phyloP scores from a whole-genome alignment of 108 stramenopile genomes.

The Schizochytrium sp. region DNA sequence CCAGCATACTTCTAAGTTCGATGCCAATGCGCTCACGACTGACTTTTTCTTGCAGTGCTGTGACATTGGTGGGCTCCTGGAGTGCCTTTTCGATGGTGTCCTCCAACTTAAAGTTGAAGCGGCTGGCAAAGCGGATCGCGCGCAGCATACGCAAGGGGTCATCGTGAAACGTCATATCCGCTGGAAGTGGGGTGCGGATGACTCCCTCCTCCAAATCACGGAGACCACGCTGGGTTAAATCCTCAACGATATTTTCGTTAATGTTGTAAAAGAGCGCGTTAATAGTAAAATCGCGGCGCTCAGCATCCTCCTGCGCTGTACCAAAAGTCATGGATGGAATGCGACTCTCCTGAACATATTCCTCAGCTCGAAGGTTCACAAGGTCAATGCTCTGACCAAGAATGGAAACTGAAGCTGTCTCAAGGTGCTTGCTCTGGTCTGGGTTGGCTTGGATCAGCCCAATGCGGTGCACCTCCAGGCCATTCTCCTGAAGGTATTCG shows the following conservation, averaged over 20 bases:
- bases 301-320: conserved; percentile 89
- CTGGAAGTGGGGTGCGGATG: conserved; percentile 90
- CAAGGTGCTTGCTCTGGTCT: conserved; percentile 96
- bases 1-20: conserved; percentile 88
- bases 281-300: conserved; percentile 92
- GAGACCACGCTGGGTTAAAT: conserved; percentile 87
- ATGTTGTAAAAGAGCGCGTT: conserved; percentile 96
- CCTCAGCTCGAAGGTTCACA: conserved; percentile 89
- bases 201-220: conserved; percentile 83
- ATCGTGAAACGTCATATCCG: conserved; percentile 89
- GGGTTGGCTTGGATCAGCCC: conserved; percentile 95
- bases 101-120: conserved; percentile 85
- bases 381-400: conserved; percentile 90
- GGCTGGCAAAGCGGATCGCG: conserved; percentile 88
- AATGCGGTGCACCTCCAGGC: conserved; percentile 70
- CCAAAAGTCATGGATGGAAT: conserved; percentile 87
- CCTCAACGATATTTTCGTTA: conserved; percentile 83
- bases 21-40: conserved; percentile 88
- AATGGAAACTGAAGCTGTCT: conserved; percentile 93
- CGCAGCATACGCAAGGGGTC: conserved; percentile 90
- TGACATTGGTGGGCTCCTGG: conserved; percentile 77
- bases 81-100: conserved; percentile 81
- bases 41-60: conserved; percentile 86
- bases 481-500: conserved; percentile 74
- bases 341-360: conserved; percentile 85